phyloP scores from a whole-genome alignment of 2,329 filamentous ascomycete species.

The Botrytis fabae region DNA sequence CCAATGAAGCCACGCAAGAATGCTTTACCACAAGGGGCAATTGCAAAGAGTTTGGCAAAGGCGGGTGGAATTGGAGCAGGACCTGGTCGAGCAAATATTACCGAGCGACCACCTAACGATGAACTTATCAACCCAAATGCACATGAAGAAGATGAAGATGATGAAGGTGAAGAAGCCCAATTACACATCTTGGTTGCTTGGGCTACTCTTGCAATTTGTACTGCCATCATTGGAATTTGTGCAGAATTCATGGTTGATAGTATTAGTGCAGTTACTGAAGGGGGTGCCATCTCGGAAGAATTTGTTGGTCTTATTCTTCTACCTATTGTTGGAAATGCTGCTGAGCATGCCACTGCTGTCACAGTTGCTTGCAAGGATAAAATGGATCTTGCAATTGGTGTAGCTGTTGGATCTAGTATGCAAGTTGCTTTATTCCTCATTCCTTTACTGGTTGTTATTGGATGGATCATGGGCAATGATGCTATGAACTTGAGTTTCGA shows the following conservation, averaged over 20 bases:
- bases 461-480: conserved; percentile 70
- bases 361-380: conserved; percentile 76
- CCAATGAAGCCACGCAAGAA: conserved; percentile 55
- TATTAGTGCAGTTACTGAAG: conserved; percentile 71
- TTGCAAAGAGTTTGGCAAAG: conserved; percentile 37
- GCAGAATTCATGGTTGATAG: conserved; percentile 77
- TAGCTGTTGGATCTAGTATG: conserved; percentile 79
- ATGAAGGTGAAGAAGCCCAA: conserved; percentile 73
- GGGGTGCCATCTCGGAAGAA: conserved; percentile 70
- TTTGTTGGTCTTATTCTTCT: conserved; percentile 81
- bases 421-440: conserved; percentile 83
- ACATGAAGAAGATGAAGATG: conserved; percentile 55
- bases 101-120: conserved; percentile 34
- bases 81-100: conserved; percentile 34
- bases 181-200: conserved; percentile 72
- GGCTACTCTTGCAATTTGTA: conserved; percentile 68
- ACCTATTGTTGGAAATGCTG: conserved; percentile 79
- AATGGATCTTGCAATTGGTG: conserved; percentile 75
- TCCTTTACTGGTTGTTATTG: conserved; percentile 75
- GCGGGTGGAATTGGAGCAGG: conserved; percentile 39
- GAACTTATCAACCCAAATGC: conserved; percentile 46
- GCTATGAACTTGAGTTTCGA: conserved; percentile 69
- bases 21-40: conserved; percentile 38
- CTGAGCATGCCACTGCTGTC: conserved; percentile 79
- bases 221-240: conserved; percentile 70